Evolutionary conservation across 2,329 filamentous ascomycete genomes (phyloP).

Genomic region (Xylariaceae sp.): DNA sequence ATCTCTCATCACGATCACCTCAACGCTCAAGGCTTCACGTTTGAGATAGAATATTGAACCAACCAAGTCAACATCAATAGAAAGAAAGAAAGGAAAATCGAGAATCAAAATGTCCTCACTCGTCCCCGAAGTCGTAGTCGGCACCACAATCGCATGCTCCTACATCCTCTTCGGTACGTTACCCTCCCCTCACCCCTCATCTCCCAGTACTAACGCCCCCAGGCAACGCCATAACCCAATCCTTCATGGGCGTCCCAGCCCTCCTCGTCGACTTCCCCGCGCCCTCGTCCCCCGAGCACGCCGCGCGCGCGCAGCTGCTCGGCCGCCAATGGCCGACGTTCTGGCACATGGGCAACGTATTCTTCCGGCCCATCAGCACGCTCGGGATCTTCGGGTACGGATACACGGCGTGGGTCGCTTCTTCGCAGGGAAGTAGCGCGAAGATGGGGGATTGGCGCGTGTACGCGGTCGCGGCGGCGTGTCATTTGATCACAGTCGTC

Average conservation of each 20-base stretch:
- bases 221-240: conserved; percentile 50
- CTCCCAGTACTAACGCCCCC: background rate
- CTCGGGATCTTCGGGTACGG: conserved; percentile 44
- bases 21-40: background rate
- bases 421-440: conserved; percentile 11
- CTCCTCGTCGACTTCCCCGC: conserved; percentile 43
- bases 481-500: conserved; percentile 43
- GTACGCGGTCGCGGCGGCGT: conserved; percentile 39
- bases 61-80: background rate
- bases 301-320: conserved; percentile 39
- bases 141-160: conserved; percentile 43
- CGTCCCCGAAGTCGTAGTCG: conserved; percentile 35
- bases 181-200: background rate
- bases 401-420: conserved; percentile 37
- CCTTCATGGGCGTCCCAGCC: conserved; percentile 46
- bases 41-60: too few relatives aligned
- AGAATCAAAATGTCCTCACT: conserved; percentile 1
- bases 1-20: background rate
- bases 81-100: background rate
- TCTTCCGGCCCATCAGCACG: conserved; percentile 48
- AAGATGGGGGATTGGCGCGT: conserved; percentile 39
- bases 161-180: conserved; percentile 43
- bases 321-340: conserved; percentile 46
- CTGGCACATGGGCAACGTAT: conserved; percentile 46
- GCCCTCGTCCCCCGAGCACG: conserved; percentile 37